Base-by-base conservation (phyloP, 495 filamentous ascomycete species). In the Penicillium canescens region DNA sequence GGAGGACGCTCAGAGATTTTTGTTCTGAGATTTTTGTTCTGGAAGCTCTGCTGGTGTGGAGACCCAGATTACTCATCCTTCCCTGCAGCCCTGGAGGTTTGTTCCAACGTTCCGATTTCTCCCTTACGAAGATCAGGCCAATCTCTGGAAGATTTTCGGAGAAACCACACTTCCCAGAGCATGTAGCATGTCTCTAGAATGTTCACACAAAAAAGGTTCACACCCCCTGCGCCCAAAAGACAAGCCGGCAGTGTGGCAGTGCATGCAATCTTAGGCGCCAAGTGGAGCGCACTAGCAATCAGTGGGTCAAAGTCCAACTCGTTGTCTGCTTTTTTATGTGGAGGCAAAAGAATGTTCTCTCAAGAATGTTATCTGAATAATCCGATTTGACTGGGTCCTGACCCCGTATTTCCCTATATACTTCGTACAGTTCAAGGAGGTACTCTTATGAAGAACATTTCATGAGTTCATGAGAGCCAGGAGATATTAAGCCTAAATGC, bases 221-320 rank as follows among this genome's bases (percentile, higher is more conserved):
- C 39, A 23, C 31, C 47, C 46, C 39, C 49, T 51, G 21, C 40
- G 49, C 58, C 57, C 55, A 67, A 68, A 62, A 71, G 71, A 72
- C 68, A 71, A 40, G 66, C 55, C 61, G 54, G 18, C 65, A 73
- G 52, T 72, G 72, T 75, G 72, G 72, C 72, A 75, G 72, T 75
- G 72, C 72, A 73, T 72, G 72, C 70, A 73, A 42, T 57, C 63
- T 61, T 60, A 64, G 58, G 42, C 46, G 42, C 56, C 42, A 67
- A 65, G 64, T 67, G 62, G 64, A 44, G 44, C 23, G n/a, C 56
- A 21, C 56, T 62, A 65, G 59, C 43, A 60, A 62, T 62, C 64
- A 62, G 64, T 65, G 64, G 64, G 43, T 54, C 58, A 11, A n/a
- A 23, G 33, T 34, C 16, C 56, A 45, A 57, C 59, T 18, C 18